Percentiles rank a stretch among this genome's conserved stretches.
phyloP scores from a whole-genome alignment of 495 filamentous ascomycete species.

The Talaromyces borbonicus region DNA sequence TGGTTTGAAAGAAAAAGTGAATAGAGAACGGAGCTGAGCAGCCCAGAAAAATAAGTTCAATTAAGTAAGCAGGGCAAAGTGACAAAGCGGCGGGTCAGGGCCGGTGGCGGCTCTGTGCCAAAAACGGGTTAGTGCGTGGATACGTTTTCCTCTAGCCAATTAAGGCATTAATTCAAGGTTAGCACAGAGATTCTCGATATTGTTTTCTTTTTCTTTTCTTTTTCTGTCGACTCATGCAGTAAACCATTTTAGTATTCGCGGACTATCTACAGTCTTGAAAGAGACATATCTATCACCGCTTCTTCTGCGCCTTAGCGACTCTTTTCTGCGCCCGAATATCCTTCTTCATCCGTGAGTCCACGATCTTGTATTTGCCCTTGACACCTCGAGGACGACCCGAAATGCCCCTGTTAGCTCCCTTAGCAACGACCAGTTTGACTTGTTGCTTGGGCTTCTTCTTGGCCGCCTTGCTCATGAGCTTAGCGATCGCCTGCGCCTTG shows the following conservation, averaged over 20 bases:
- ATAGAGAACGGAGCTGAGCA: conserved; percentile 1
- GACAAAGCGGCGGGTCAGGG: too few relatives aligned
- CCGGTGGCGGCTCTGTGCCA: too few relatives aligned
- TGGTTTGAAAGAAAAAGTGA: conserved; percentile 3
- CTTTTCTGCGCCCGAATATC: conserved; percentile 89
- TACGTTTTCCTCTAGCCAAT: too few relatives aligned
- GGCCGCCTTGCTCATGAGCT: conserved; percentile 67
- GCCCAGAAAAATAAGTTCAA: too few relatives aligned
- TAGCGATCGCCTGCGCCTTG: conserved; percentile 76
- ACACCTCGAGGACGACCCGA: conserved; percentile 71
- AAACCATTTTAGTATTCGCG: too few relatives aligned
- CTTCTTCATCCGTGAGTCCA: conserved; percentile 96
- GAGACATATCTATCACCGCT: conserved; percentile 10
- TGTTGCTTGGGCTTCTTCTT: conserved; percentile 80
- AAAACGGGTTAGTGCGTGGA: too few relatives aligned
- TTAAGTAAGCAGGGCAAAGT: too few relatives aligned
- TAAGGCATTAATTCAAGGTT: too few relatives aligned
- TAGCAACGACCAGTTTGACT: conserved; percentile 84
- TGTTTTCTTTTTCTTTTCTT: too few relatives aligned
- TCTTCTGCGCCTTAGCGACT: conserved; percentile 53
- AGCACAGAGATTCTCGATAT: too few relatives aligned
- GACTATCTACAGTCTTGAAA: background rate
- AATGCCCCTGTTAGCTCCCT: conserved; percentile 74
- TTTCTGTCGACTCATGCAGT: too few relatives aligned
- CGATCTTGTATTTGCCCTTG: conserved; percentile 98